Conservation (phyloP, 2,329 filamentous ascomycete species). For the Alternaria tenuissima region DNA sequence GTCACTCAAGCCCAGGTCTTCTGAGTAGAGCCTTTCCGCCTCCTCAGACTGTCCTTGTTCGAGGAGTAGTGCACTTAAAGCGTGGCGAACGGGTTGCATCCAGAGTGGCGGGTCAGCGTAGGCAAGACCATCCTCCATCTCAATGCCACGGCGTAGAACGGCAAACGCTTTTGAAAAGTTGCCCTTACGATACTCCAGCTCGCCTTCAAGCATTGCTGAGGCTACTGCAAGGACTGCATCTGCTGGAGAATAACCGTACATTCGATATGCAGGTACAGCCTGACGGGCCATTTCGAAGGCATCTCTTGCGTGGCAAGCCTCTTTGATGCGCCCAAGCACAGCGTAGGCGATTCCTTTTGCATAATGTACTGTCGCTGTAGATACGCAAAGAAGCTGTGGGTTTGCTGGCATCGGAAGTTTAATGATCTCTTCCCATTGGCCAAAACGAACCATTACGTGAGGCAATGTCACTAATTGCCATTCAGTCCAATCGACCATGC, state of each 20-base stretch:
- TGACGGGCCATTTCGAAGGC: background rate
- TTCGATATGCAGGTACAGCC: background rate
- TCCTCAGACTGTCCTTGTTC: conserved; percentile 11
- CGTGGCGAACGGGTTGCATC: conserved; percentile 16
- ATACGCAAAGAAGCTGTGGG: background rate
- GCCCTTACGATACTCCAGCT: conserved; percentile 5
- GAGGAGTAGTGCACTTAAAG: conserved; percentile 3
- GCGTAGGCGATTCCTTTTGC: conserved; percentile 5
- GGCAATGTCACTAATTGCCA: conserved; percentile 14
- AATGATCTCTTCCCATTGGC: conserved; percentile 8
- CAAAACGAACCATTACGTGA: conserved; percentile 13
- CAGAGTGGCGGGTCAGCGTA: conserved; percentile 4
- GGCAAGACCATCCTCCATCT: background rate
- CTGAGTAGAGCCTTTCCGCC: background rate
- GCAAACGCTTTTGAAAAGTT: background rate
- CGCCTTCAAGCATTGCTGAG: conserved; percentile 5
- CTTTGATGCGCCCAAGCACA: background rate
- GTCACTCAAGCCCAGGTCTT: conserved; percentile 5
- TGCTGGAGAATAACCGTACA: no score
- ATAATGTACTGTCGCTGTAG: conserved; percentile 1
- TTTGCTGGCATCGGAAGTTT: background rate
- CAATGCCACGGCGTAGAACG: background rate
- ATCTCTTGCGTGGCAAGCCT: background rate
- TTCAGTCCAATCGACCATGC: conserved; percentile 15
- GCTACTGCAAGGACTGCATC: no score